Evolutionary conservation across 371 early-diverging fungal genomes (phyloP).

Genomic region (Mucor lusitanicus): DNA sequence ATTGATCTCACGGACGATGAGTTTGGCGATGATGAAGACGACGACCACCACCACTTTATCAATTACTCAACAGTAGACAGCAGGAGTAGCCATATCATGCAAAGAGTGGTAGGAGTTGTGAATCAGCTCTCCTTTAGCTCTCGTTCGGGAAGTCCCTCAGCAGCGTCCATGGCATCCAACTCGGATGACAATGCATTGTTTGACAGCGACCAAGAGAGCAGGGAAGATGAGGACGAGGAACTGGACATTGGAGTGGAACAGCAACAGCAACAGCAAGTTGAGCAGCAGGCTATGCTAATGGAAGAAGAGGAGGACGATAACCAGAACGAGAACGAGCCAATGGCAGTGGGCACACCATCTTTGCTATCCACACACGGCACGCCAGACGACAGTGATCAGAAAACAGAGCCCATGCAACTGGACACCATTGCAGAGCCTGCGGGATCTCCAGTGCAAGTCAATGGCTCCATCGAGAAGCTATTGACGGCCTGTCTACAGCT

Average conservation of each 20-base stretch:
- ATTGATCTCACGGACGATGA: background rate
- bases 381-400: background rate
- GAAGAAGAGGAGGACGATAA: no score
- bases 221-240: background rate
- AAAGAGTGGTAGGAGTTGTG: background rate
- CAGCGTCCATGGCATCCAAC: background rate
- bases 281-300: background rate
- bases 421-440: background rate
- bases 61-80: background rate
- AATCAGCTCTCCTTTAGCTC: background rate
- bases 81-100: background rate
- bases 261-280: background rate
- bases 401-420: background rate
- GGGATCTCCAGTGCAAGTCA: background rate
- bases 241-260: background rate
- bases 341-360: no score
- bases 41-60: background rate
- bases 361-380: background rate
- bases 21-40: background rate
- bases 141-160: background rate
- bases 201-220: background rate
- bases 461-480: background rate
- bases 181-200: background rate
- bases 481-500: background rate
- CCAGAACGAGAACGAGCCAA: no score